Base-by-base conservation (phyloP, 2,329 filamentous ascomycete species). In the Paracoccidioides brasiliensis region DNA sequence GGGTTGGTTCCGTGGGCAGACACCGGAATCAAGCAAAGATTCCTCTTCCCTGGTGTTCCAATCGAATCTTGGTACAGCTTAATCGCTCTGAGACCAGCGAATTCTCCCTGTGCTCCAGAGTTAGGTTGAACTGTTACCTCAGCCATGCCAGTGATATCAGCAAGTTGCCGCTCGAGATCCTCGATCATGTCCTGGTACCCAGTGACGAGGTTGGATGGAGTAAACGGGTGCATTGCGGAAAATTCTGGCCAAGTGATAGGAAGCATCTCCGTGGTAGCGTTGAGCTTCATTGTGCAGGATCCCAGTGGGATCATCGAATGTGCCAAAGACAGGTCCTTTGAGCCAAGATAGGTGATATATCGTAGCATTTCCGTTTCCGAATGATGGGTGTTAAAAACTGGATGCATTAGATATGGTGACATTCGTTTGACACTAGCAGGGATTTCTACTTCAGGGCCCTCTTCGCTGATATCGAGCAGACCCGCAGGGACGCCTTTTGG, bases 231-330 rank as follows among this genome's bases (percentile, higher is more conserved):
- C 38, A 95, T 78, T 58, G 85, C 82, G 44, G 86, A 80, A 65
- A 90, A 88, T 52, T 84, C 81, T 0, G 84, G 82, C 72, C 83
- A 85, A 0, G 87, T 87, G 55, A 96, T 79, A 6, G 90, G 86
- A 14, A 87, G 80, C 91, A 97, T 96, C 74, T 96, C 89, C 0
- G 88, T 88, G 3, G 90, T 93, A 44, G 86, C 88, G 69, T 96
- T 96, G 54, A 96, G 82, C 78, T 97, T 97, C 91, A 97, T 97
- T 12, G 91, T 97, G 77, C 91, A 97, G 1, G 91, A 96, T 22
- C 91, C 91, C 1, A 97, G 80, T 2, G 91, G 90, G 58, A 97
- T 97, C 91, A 97, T 97, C 14, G 90, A 96, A 74, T 97, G 91
- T 2, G 90, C 88, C 4, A 96, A 78, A 1, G 91, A 96, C 12